phyloP scores from a whole-genome alignment of 768 basidiomycete genomes.

The Bullera alba region DNA sequence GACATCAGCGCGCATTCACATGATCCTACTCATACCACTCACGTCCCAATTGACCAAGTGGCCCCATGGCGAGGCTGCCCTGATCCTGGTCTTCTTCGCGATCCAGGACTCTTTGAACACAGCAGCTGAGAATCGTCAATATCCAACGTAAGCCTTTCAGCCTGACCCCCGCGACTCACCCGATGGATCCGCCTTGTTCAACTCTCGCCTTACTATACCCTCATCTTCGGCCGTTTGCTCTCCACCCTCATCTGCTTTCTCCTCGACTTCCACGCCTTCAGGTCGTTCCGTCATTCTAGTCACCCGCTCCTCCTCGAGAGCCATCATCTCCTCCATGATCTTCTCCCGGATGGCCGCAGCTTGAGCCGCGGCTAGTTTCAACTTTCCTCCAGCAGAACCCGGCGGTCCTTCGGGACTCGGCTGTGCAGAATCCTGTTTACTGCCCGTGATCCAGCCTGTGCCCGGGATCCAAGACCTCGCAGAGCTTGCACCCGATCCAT shows the following conservation, averaged over 20 bases:
- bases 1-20: slow-evolving; percentile 8
- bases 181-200: slow-evolving; percentile 92
- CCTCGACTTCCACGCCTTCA: slow-evolving; percentile 36
- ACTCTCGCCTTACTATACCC: slow-evolving; percentile 79
- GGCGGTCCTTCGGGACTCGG: slow-evolving; percentile 2
- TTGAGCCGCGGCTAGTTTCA: slow-evolving; percentile 62
- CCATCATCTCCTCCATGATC: slow-evolving; percentile 98
- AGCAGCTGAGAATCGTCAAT: slow-evolving; percentile 50
- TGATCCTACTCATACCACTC: slow-evolving; percentile 17
- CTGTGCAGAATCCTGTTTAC: slow-evolving; percentile 4
- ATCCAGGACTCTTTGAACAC: slow-evolving; percentile 95
- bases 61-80: slow-evolving; percentile 88
- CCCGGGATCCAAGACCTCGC: slow-evolving; percentile 55
- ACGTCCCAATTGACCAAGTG: slow-evolving; percentile 68
- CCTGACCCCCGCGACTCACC: slow-evolving; percentile 45
- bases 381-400: slow-evolving; percentile 55
- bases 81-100: slow-evolving; percentile 89
- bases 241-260: slow-evolving; percentile 32
- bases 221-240: slow-evolving; percentile 74
- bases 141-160: no score
- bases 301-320: slow-evolving; percentile 94
- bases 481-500: slow-evolving; percentile 25
- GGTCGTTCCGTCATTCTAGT: slow-evolving; percentile 62
- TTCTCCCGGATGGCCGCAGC: slow-evolving; percentile 84
- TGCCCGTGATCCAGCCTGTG: slow-evolving; percentile 52